Conservation (phyloP, 169 alveolate genomes). For the Plasmodium cynomolgi region DNA sequence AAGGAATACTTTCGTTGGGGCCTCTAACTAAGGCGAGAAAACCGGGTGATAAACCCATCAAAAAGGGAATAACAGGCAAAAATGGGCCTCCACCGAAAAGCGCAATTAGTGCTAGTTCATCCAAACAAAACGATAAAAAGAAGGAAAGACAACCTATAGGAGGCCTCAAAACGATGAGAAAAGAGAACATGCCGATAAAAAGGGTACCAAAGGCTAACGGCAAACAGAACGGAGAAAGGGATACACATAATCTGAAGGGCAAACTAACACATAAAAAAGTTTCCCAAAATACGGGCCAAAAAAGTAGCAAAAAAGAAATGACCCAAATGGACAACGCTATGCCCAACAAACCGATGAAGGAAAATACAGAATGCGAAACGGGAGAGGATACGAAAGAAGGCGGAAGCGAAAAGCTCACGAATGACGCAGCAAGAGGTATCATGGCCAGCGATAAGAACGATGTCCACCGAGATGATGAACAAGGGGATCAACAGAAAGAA, state of each 20-base stretch:
- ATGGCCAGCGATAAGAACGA: background rate
- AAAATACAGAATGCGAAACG: background rate
- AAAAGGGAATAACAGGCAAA: background rate
- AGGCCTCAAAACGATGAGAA: background rate
- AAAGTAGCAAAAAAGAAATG: background rate
- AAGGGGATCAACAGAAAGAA: background rate
- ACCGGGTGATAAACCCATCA: background rate
- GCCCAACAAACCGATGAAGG: background rate
- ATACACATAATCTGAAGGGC: background rate
- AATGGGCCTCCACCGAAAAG: background rate
- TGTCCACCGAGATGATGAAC: background rate
- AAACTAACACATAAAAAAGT: background rate
- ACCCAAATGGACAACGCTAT: background rate
- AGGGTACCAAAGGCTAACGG: background rate
- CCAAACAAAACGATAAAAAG: background rate
- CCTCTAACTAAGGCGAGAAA: background rate
- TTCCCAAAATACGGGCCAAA: background rate
- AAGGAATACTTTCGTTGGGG: background rate
- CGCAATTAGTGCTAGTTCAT: background rate
- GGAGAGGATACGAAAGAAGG: background rate
- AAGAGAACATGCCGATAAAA: background rate
- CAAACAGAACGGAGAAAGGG: background rate
- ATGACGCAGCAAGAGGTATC: background rate
- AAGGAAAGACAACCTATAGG: slow-evolving; percentile 7
- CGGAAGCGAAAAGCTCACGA: background rate